Evolutionary conservation across 768 basidiomycete genomes (phyloP), one percentile per base, ranked within the genome.

Genomic region (Lactarius evosmus): DNA sequence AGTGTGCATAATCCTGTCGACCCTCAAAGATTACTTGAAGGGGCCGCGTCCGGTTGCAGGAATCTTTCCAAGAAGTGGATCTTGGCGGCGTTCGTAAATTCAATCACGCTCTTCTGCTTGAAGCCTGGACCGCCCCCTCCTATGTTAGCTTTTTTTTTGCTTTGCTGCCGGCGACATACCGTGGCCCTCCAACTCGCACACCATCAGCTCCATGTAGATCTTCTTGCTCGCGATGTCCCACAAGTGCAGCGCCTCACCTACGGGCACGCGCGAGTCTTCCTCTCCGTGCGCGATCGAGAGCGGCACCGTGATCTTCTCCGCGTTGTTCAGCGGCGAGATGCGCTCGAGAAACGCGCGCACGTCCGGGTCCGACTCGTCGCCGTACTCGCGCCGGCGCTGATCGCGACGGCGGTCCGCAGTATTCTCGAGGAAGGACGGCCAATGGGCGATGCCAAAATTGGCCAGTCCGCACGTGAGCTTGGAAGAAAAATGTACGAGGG

Each of bases 221-320:
- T 38, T 52, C 19, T 72, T 70, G 33, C 67, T 74, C 17, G 76
- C 73, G 25, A 73, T 75, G 53, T 74, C 70, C 67, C 70, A 79
- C 78, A 79, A 75, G 33, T 69, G 65, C 17, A 76, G 68, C 1
- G 78, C 77, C 64, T 79, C 78, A 4, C 76, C 74, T 14, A 79
- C 72, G 2, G 77, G 72, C 11, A 80, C 74, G 17, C 79, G 72
- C 16, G 71, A 74, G 67, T 80, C 79, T 8, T 70, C 75, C 51
- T 80, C 78, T 11, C 78, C 78, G 36, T 79, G 78, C 22, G 79
- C 76, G 58, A 80, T 77, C 36, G 74, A 72, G 57, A 79, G 60
- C 2, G 78, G 79, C 4, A 72, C 73, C 1, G 52, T 38, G 57
- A 79, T 77, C 54, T 77, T 74, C 19, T 75, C 71, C 1, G 76